Base-by-base conservation (phyloP, 2,329 filamentous ascomycete species). In the Fusarium keratoplasticum region DNA sequence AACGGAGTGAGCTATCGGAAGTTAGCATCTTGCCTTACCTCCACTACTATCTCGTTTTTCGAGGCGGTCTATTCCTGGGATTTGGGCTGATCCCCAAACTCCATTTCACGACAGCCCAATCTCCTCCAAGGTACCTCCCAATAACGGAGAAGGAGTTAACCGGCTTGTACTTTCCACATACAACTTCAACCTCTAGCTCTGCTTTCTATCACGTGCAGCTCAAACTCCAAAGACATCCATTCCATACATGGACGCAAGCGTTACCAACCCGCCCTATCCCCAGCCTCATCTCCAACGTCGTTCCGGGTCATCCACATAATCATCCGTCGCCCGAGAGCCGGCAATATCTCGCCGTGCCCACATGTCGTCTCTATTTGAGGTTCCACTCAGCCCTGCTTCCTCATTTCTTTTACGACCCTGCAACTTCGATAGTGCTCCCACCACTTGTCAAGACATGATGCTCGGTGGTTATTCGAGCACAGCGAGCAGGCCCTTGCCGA, bases 21-120 rank as follows among this genome's bases (percentile, higher is more conserved):
- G 50, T 54, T 54, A 54, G 50, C 18, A 54, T 54, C 27, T 54
- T 31, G 50, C 50, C 31, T 54, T 33, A 31, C 50, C 27, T 54
- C 50, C 50, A 54, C 50, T 31, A 33, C 27, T 33, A 54, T 54
- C 50, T 31, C 16, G 10, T 57, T n/a, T 27, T 22, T 57, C 47
- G 58, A 44, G 40, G 58, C 50, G 71, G 62, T 50, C 47, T 66
- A 52, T 61, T 65, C 57, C 71, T 64, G 69, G 71, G 57, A 27
- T 47, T 61, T 58, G 55, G 72, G 61, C 47, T 52, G 27, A 31
- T 31, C 18, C n/a, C 47, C 47, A 52, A 54, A 29, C 50, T 29
- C 50, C 50, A 33, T 31, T 20, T 6, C 18, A 54, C 18, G 18
- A 54, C 47, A 52, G 25, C 47, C 47, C 18, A 52, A 29, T 52